Evolutionary conservation across 140 eudicot genomes (phyloP).

Genomic region (Senecio squalidus): DNA sequence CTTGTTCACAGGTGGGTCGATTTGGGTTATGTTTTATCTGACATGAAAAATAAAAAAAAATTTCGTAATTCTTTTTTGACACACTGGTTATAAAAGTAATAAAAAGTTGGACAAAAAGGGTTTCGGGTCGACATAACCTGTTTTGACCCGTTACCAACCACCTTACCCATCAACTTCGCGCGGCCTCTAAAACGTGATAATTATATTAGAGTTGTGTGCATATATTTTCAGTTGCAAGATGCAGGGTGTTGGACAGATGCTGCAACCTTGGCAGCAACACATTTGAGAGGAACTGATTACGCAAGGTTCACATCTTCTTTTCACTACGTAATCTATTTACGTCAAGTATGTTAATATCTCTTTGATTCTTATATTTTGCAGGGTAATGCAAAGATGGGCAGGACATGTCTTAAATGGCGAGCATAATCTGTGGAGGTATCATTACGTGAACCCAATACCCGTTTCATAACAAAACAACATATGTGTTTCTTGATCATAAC

Average conservation of each 20-base stretch:
- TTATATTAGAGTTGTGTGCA: constrained; percentile 1
- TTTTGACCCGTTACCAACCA: too few species aligned
- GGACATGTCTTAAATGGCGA: constrained; percentile 71
- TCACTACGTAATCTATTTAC: neutral
- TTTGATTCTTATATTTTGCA: constrained; percentile 20
- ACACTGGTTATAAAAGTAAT: neutral
- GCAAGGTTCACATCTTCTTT: constrained; percentile 60
- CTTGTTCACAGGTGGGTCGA: constrained; percentile 99
- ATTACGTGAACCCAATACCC: neutral
- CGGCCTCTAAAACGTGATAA: constrained; percentile 12
- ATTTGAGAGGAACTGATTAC: constrained; percentile 88
- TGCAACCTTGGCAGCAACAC: constrained; percentile 98
- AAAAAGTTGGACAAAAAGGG: neutral
- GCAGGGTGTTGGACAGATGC: constrained; percentile 99
- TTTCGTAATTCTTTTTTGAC: neutral
- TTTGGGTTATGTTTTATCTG: too few species aligned
- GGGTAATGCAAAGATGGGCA: constrained; percentile 99
- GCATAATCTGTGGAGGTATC: constrained; percentile 94
- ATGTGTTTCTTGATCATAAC: neutral
- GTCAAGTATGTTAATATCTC: neutral
- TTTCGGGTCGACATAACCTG: neutral
- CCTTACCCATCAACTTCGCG: too few species aligned
- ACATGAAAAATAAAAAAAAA: too few species aligned
- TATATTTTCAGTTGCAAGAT: constrained; percentile 74
- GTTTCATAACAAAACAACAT: neutral